These are phyloP conservation scores for Mycena rebaudengoi DNA, from an alignment of 768 basidiomycete species.

Conservation along the genomic window DNA sequence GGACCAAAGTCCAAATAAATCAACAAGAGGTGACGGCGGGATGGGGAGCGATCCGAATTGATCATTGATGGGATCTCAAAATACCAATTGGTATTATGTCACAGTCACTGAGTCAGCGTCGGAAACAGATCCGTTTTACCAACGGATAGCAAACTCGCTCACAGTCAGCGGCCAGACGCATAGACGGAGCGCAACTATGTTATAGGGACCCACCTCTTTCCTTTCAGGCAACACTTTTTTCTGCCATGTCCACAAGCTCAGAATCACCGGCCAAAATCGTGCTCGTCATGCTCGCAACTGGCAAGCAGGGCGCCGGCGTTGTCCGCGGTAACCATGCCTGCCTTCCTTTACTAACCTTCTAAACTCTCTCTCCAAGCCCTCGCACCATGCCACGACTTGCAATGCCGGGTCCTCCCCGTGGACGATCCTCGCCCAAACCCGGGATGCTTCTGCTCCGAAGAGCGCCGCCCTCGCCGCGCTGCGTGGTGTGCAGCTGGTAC, in stretches of 20 bases:
- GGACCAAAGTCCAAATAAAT: no score
- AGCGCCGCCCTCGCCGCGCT: background rate
- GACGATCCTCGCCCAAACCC: constrained; percentile 23
- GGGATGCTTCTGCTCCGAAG: background rate
- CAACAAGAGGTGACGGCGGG: no score
- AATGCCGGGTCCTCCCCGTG: constrained; percentile 8
- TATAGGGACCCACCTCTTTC: background rate
- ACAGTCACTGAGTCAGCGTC: no score
- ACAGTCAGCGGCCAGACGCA: background rate
- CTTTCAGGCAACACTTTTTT: background rate
- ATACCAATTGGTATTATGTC: no score
- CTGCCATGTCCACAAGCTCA: background rate
- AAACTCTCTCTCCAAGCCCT: background rate
- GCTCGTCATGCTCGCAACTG: constrained; percentile 19
- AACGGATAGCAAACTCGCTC: background rate
- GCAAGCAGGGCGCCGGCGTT: constrained; percentile 16
- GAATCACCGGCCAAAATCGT: background rate
- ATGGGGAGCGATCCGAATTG: no score
- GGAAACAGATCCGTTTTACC: background rate
- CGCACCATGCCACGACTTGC: background rate
- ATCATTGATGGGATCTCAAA: no score
- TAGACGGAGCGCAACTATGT: background rate
- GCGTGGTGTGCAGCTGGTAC: background rate
- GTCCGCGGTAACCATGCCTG: background rate
- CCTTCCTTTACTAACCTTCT: background rate